Evolutionary conservation across 2,329 filamentous ascomycete species (phyloP).

Genomic region (Diaporthe sp.): DNA sequence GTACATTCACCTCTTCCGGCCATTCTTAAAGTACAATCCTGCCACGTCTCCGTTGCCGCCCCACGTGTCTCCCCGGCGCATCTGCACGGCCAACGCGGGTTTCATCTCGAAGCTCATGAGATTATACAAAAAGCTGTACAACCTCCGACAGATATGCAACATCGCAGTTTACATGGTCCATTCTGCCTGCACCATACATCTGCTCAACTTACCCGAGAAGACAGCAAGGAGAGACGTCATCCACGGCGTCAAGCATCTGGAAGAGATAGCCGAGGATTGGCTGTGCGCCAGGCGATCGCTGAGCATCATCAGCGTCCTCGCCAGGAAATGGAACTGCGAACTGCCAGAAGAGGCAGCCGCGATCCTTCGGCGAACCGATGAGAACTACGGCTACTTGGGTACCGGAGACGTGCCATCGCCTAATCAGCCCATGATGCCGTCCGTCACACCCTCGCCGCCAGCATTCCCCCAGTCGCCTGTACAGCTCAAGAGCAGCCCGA

Average conservation of each 20-base stretch:
- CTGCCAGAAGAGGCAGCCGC: slow-evolving; percentile 84
- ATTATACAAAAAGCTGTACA: slow-evolving; percentile 91
- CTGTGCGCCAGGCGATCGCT: slow-evolving; percentile 87
- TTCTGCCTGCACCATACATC: slow-evolving; percentile 92
- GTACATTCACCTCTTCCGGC: slow-evolving; percentile 94
- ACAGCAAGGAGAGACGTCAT: slow-evolving; percentile 89
- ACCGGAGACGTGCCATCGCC: slow-evolving; percentile 71
- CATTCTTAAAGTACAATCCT: slow-evolving; percentile 91
- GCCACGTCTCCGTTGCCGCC: slow-evolving; percentile 83
- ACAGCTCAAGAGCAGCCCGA: slow-evolving; percentile 41
- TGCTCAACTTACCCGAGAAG: slow-evolving; percentile 93
- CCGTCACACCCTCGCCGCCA: slow-evolving; percentile 41
- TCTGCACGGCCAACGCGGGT: slow-evolving; percentile 90
- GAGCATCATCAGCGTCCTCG: slow-evolving; percentile 84
- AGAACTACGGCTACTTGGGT: slow-evolving; percentile 80
- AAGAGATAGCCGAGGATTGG: slow-evolving; percentile 97
- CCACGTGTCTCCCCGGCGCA: slow-evolving; percentile 89
- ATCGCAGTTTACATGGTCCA: slow-evolving; percentile 96
- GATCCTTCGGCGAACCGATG: slow-evolving; percentile 81
- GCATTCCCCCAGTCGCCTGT: slow-evolving; percentile 36
- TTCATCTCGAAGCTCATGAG: slow-evolving; percentile 95
- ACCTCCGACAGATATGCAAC: slow-evolving; percentile 93
- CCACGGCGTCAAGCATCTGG: slow-evolving; percentile 89
- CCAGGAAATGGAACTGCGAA: slow-evolving; percentile 89
- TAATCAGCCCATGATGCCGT: slow-evolving; percentile 41